These are phyloP conservation scores for Ceratocystis ficicola DNA, from an alignment of 2,329 filamentous ascomycete species.

Conservation along the genomic window DNA sequence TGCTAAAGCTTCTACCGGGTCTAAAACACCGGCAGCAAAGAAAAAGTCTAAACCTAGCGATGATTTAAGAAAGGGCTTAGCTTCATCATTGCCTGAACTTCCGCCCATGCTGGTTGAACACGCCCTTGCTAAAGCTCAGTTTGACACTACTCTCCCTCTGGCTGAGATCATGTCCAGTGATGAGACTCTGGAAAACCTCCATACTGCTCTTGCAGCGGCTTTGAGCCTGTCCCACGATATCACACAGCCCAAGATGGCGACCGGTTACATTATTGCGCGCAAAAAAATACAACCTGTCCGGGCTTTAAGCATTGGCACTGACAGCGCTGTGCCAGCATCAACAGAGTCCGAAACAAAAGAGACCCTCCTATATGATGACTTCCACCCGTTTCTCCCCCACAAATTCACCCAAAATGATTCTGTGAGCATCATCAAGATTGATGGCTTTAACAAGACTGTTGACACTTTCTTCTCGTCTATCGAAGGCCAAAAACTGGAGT, in stretches of 20 bases:
- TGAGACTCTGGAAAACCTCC: constrained; percentile 50
- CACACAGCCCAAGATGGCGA: constrained; percentile 50
- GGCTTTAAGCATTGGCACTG: neutral
- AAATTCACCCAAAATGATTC: constrained; percentile 61
- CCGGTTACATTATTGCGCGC: constrained; percentile 81
- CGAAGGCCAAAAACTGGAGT: constrained; percentile 85
- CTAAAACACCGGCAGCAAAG: constrained; percentile 28
- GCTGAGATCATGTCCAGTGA: constrained; percentile 59
- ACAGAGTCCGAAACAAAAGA: constrained; percentile 31
- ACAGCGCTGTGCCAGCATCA: constrained; percentile 21
- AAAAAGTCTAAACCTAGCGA: constrained; percentile 66
- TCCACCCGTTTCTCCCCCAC: constrained; percentile 77
- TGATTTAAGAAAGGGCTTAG: constrained; percentile 65
- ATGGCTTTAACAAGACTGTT: constrained; percentile 82
- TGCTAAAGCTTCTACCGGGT: constrained; percentile 38
- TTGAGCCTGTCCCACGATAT: constrained; percentile 57
- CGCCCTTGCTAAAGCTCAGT: constrained; percentile 55
- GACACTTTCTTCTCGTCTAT: constrained; percentile 97
- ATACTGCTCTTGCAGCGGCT: constrained; percentile 58
- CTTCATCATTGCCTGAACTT: constrained; percentile 74
- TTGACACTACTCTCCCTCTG: constrained; percentile 56
- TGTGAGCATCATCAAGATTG: constrained; percentile 60
- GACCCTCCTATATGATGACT: constrained; percentile 74
- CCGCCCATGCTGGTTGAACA: constrained; percentile 84
- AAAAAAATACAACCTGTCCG: constrained; percentile 25